Conservation (phyloP, 108 stramenopile species). For the Halocafeteria seosinensis region DNA sequence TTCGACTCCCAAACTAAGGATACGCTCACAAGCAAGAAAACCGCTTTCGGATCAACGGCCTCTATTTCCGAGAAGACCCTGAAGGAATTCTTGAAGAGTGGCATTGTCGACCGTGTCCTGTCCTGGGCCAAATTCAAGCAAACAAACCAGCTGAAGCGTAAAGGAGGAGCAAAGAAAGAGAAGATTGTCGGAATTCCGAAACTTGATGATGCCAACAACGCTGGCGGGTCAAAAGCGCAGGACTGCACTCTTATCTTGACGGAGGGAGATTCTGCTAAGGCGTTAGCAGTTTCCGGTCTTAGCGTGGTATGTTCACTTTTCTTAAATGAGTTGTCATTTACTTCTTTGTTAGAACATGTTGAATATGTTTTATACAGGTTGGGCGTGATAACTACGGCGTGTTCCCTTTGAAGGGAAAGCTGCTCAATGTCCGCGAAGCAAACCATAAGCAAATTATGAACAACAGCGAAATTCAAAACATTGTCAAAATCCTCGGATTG, state of each 20-base stretch:
- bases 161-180: conserved; percentile 65
- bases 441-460: conserved; percentile 56
- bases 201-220: conserved; percentile 91
- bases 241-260: conserved; percentile 94
- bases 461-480: conserved; percentile 84
- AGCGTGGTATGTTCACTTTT: too few species aligned
- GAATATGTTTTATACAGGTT: too few species aligned
- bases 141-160: conserved; percentile 62
- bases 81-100: conserved; percentile 59
- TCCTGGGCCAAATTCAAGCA: conserved; percentile 72
- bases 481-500: conserved; percentile 90
- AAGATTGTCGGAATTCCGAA: conserved; percentile 83
- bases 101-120: conserved; percentile 57
- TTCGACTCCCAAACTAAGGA: conserved; percentile 98
- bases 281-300: conserved; percentile 76
- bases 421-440: conserved; percentile 85
- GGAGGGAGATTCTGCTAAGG: conserved; percentile 96
- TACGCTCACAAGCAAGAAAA: conserved; percentile 57
- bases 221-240: conserved; percentile 66
- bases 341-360: too few species aligned
- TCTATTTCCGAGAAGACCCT: conserved; percentile 59
- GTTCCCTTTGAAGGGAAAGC: conserved; percentile 93
- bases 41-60: conserved; percentile 51
- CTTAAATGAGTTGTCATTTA: too few species aligned
- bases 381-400: conserved; percentile 83